Base-by-base conservation (phyloP, 805 yeast species). In the Priceomyces haplophilus region DNA sequence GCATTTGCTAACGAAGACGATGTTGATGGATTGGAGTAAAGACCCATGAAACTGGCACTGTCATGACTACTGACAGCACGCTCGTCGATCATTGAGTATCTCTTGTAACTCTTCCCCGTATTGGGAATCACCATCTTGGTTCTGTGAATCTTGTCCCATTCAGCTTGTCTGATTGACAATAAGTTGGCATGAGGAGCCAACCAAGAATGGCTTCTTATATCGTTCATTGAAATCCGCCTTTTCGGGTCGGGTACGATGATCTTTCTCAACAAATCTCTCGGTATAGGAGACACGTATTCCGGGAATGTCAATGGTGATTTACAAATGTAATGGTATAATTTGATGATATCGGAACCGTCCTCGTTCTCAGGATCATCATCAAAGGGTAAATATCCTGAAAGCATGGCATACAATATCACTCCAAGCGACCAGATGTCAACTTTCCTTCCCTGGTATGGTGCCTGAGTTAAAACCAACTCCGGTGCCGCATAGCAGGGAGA, bases 401-500 rank as follows among this genome's bases (percentile, higher is more conserved):
- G 72, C 96, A 93, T 93, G 8, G 98, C 97, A 59, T 89, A 93
- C 34, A 93, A 67, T 41, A 93, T 93, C 21, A 93, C 90, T 46
- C 99, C 99, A 55, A 96, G 81, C 0, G 97, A 88, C 99, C 99
- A 93, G 34, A 90, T 85, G 65, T 93, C 99, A 24, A 88, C 97
- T 64, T 88, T 89, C 48, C 88, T 78, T 17, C 96, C 97, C 52
- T 86, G 88, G 60, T 93, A 93, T 12, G 95, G 89, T 41, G 82
- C 78, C 49, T 82, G 87, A 10, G 91, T 84, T 23, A 89, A 83
- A 3, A 93, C 99, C 44, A 93, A 69, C 61, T 93, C 99, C 0
- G 99, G 99, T 1, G 99, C 99, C 0, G 99, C 99, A 64, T 91
- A 91, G 62, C 99, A 91, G 1, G 99, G 99, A 2, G 96, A 88